Evolutionary conservation across 2,329 filamentous ascomycete species (phyloP), one percentile per base, ranked within the genome.

Genomic region (Venturia nashicola): DNA sequence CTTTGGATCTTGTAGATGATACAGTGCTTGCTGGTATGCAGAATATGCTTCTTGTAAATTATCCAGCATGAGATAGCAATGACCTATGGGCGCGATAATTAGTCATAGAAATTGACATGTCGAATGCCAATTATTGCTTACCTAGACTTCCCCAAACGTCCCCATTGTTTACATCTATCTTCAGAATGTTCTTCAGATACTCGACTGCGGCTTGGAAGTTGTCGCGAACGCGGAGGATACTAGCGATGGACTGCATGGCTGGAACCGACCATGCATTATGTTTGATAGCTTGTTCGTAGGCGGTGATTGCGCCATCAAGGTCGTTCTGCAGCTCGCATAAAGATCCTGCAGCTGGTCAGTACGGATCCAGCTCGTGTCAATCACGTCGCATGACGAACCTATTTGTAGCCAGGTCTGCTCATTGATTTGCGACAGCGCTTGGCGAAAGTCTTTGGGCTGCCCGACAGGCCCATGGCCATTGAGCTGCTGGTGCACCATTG

Each of bases 21-120:
- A 93, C 7, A 97, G 79, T 6, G 94, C 94, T 73, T 95, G 91
- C 74, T 99, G 94, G 73, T 99, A 99, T 0, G 94, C 92, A 40
- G 90, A 90, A 72, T 99, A 99, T 0, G 94, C 94, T 72, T 97
- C 91, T 76, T 97, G 94, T 42, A 97, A 78, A 71, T 97, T 93
- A 72, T 99, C 94, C 84, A 96, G 96, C 94, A 99, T 99, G 34
- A 99, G 81, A 73, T 93, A 96, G 77, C 94, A 97, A 75, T 97
- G 94, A n/a, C 94, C 91, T 93, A 69, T 16, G 55, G 39, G 61
- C 3, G 7, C 9, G 34, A 60, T 7, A 12, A 11, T 36, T n/a
- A 55, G 48, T 54, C 65, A 27, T 32, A 16, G 61, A 9, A 16
- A 9, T 20, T 39, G n/a, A 34, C 62, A 62, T 4, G 20, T 20